Evolutionary conservation across 2,329 filamentous ascomycete species (phyloP), one percentile per base, ranked within the genome.

Genomic region (Colletotrichum filicis): DNA sequence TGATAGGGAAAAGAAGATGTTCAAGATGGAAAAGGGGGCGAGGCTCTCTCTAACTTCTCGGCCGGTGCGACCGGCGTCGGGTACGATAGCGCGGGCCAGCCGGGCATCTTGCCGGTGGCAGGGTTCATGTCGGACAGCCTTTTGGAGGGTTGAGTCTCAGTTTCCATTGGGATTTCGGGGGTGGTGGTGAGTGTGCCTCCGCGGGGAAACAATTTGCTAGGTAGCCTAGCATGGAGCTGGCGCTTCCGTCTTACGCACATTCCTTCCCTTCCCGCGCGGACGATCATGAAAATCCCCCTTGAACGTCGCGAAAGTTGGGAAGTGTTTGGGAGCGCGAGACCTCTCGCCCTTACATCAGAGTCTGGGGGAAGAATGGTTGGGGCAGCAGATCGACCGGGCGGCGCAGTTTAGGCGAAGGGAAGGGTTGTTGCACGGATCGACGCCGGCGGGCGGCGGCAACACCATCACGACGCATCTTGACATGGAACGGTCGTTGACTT

Each of bases 251-350:
- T 30, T 46, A 55, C 35, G 22, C 66, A 46, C 66, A 58, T 71
- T 62, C 59, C 65, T 56, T 64, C 46, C 46, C 35, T 46, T 22
- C n/a, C 37, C 52, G 46, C 22, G 37, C 58, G 7, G 66, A 49
- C 70, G 70, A 73, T 73, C 70, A 56, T 58, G 64, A n/a, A 60
- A 65, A 70, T 57, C 70, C 66, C 59, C 59, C 66, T 73, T 70
- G 42, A 60, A 62, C 68, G 64, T 71, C 67, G 59, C 68, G 68
- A 56, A 65, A 59, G 67, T 58, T 61, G 65, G 59, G 61, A 61
- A 67, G 52, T 56, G 62, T 58, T 60, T 71, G 64, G 64, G 26
- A 42, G 19, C 19, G 8, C 28, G n/a, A 28, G 42, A 4, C 42
- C 42, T 49, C 19, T 49, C 42, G 42, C 42, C 42, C 42, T 49